Conservation (phyloP, 2,329 filamentous ascomycete species). For the Chalara sp. region DNA sequence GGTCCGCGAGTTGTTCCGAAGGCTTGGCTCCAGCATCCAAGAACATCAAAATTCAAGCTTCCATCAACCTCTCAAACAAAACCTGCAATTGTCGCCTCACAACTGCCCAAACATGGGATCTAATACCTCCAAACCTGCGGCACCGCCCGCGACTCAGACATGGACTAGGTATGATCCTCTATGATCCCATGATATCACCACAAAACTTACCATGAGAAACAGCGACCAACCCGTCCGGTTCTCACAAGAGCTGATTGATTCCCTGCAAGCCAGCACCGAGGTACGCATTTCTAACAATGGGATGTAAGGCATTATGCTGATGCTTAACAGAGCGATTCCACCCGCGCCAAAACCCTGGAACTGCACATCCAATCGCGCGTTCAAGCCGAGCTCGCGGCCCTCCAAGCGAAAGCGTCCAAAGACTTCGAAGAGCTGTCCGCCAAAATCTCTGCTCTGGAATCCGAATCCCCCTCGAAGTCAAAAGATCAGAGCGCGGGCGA, state of each 20-base stretch:
- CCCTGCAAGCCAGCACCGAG: constrained; percentile 78
- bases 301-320: background rate
- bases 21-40: too few species aligned
- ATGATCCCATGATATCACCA: background rate
- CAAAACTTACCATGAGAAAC: constrained; percentile 9
- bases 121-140: constrained; percentile 22
- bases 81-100: background rate
- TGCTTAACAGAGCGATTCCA: constrained; percentile 68
- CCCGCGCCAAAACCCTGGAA: constrained; percentile 76
- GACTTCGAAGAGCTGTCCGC: constrained; percentile 64
- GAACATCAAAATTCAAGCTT: constrained; percentile 5
- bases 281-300: constrained; percentile 41
- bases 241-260: constrained; percentile 76
- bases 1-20: too few species aligned
- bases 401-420: constrained; percentile 63
- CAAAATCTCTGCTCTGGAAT: constrained; percentile 40
- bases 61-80: constrained; percentile 2
- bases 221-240: constrained; percentile 61
- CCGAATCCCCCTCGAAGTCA: constrained; percentile 3
- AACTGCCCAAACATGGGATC: constrained; percentile 23
- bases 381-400: constrained; percentile 72
- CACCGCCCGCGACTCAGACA: constrained; percentile 20
- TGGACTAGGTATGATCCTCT: constrained; percentile 20
- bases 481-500: constrained; percentile 25
- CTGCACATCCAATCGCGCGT: constrained; percentile 85